phyloP scores from a whole-genome alignment of 805 yeast species.

The Saturnispora gosingensis region DNA sequence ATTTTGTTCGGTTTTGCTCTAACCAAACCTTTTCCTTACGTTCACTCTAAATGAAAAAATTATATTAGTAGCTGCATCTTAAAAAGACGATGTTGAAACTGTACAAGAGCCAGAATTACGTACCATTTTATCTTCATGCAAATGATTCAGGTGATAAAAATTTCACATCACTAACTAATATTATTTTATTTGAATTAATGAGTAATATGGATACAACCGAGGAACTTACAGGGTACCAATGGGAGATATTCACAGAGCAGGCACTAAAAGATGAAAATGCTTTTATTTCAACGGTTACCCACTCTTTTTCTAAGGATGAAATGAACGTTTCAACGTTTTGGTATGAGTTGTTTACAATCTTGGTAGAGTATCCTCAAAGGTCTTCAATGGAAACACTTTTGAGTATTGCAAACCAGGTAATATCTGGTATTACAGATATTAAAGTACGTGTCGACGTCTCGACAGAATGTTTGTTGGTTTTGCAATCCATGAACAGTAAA shows the following conservation, averaged over 20 bases:
- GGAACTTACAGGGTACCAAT: not conserved
- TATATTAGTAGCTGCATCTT: not conserved
- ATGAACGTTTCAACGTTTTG: not conserved
- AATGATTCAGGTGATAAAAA: not conserved
- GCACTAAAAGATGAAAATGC: not conserved
- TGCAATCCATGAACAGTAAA: slow-evolving; percentile 18
- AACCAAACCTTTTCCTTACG: slow-evolving; percentile 51
- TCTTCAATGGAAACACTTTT: slow-evolving; percentile 13
- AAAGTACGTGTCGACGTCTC: slow-evolving; percentile 18
- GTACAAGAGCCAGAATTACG: not conserved
- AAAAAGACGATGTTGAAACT: not conserved
- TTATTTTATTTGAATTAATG: not conserved
- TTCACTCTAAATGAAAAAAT: slow-evolving; percentile 40
- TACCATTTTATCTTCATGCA: slow-evolving; percentile 5
- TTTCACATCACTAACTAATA: not conserved
- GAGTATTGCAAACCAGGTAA: slow-evolving; percentile 16
- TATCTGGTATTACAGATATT: slow-evolving; percentile 14
- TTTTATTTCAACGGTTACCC: not conserved
- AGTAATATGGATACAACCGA: not conserved
- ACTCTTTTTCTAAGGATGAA: not conserved
- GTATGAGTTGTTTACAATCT: slow-evolving; percentile 20
- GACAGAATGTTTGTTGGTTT: slow-evolving; percentile 19
- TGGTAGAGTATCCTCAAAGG: slow-evolving; percentile 20
- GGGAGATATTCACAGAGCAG: not conserved
- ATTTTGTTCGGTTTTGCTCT: slow-evolving; percentile 48